A percentile compares a stretch with the other conserved stretches of the same genome.
These are phyloP conservation scores for Anthoceros angustus DNA, from an alignment of 225 moss, liverwort and hornwort species.

Conservation along the genomic window DNA sequence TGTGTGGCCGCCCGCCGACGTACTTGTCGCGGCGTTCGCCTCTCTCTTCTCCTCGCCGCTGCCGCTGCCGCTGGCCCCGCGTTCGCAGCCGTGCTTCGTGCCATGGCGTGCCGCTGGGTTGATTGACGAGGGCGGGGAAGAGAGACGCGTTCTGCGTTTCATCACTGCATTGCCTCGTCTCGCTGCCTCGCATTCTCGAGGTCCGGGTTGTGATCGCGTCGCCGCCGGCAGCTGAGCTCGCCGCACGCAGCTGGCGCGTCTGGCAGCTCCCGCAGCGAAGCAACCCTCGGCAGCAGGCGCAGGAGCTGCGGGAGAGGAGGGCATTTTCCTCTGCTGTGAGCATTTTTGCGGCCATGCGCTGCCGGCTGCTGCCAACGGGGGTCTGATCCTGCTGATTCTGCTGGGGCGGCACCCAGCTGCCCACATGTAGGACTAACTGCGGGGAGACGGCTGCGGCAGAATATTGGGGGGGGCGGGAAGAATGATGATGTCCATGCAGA, in stretches of 20 bases:
- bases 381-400: background rate
- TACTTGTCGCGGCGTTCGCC: background rate
- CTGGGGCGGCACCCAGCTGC: background rate
- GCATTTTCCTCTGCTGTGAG: too few species aligned
- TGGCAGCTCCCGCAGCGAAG: too few species aligned
- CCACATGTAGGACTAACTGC: background rate
- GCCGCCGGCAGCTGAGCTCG: too few species aligned
- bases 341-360: too few species aligned
- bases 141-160: background rate
- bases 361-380: too few species aligned
- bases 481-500: constrained; percentile 77
- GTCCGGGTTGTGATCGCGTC: too few species aligned
- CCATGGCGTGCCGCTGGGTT: background rate
- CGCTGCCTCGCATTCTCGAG: background rate
- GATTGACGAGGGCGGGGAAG: background rate
- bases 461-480: constrained; percentile 1
- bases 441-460: too few species aligned
- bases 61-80: background rate
- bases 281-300: too few species aligned
- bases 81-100: background rate
- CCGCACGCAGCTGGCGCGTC: too few species aligned
- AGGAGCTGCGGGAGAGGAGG: too few species aligned
- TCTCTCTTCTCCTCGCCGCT: background rate
- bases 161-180: background rate
- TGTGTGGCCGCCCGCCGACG: too few species aligned